Evolutionary conservation across 371 early-diverging fungal species (phyloP), one percentile per base, ranked within the genome.

Genomic region (Mortierella sp.): DNA sequence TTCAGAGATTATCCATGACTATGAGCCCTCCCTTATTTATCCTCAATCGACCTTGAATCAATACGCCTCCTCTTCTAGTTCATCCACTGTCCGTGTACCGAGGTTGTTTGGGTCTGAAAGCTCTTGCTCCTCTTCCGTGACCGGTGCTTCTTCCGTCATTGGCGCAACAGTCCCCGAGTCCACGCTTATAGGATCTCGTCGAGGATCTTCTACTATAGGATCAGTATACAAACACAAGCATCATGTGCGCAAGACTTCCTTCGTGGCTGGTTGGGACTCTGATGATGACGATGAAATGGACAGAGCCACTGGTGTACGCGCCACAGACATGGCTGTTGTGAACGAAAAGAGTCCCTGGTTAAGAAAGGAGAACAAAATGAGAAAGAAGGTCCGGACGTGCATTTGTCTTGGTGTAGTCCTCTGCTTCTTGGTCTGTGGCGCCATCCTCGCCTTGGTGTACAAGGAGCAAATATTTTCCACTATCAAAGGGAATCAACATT

Each of bases 141-240:
- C 53, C 15, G 29, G 19, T 9, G 45, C 65, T 23, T 5, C 43
- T 31, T 26, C 53, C 55, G 13, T 35, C 2, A 34, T 53, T 32
- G 49, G 45, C 19, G 2, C 23, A 17, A 51, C 53, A 22, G 23
- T 28, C 8, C 53, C 53, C 13, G 53, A 28, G 23, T 68, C 68
- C 0, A 65, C 66, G 3, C 34, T 70, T 2, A 71, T 67, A 32
- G 80, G 68, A 10, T 31, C 61, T 23, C 76, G 70, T 35, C 72
- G 73, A 56, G 84, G 83, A 54, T 82, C 83, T 2, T 85, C 84
- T 3, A 65, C 75, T 47, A 70, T 88, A 3, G 72, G 76, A 28
- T 86, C 85, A 31, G 68, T 84, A 65, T 88, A 87, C 70, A 86
- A 85, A 37, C 86, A 53, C n/a, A 65, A 56, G n/a, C 15, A 65